Evolutionary conservation across 169 alveolate species (phyloP).

Genomic region (Perkinsus chesapeaki): DNA sequence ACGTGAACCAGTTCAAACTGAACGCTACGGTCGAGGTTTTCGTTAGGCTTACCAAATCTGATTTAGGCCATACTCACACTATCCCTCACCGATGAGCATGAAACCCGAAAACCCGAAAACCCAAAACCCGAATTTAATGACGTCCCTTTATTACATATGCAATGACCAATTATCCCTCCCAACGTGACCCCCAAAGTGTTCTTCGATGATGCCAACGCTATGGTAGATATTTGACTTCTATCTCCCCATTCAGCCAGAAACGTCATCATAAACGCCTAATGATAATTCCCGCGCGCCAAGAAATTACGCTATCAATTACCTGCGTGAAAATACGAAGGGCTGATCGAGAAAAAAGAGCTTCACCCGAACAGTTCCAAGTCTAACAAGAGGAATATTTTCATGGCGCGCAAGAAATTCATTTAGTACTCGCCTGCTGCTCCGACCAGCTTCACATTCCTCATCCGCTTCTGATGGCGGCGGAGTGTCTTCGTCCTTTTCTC

Average conservation of each 20-base stretch:
- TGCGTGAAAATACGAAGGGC: not conserved
- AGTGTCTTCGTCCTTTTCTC: not conserved
- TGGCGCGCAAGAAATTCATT: not conserved
- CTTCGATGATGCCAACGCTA: constrained; percentile 17
- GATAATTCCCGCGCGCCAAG: not conserved
- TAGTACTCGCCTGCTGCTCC: not conserved
- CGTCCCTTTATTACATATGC: constrained; percentile 3
- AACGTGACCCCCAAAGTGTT: constrained; percentile 2
- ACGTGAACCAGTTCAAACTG: too few species aligned
- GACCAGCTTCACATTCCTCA: not conserved
- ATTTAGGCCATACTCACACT: too few species aligned
- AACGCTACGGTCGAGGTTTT: too few species aligned
- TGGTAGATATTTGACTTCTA: constrained; percentile 18
- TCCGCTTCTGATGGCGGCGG: not conserved
- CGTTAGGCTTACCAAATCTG: too few species aligned
- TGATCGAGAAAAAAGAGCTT: not conserved
- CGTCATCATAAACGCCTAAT: constrained; percentile 10
- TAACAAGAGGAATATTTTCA: not conserved
- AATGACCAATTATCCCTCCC: constrained; percentile 22
- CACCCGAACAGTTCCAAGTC: not conserved
- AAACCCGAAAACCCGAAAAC: too few species aligned
- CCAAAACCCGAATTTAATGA: too few species aligned
- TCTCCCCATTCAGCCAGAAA: constrained; percentile 31
- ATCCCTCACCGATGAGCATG: too few species aligned
- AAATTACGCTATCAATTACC: not conserved